A percentile compares a stretch with the other conserved stretches of the same genome.
phyloP scores from a whole-genome alignment of 306 rosid genomes.

The Morella rubra region DNA sequence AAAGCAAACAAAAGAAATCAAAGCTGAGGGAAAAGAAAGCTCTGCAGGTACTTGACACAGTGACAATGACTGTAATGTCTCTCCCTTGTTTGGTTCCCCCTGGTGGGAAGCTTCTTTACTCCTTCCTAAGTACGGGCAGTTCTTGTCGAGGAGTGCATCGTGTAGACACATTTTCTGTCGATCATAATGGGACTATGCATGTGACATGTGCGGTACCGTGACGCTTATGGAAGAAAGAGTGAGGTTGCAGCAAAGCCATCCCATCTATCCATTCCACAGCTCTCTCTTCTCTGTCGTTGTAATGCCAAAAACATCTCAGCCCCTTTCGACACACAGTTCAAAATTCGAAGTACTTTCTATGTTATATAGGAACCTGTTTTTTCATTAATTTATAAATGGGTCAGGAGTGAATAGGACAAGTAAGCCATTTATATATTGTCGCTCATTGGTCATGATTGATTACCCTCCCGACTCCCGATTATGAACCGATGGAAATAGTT shows the following conservation, averaged over 20 bases:
- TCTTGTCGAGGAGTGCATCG: not conserved
- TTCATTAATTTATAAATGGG: too few relatives aligned
- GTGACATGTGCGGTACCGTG: not conserved
- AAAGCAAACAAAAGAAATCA: not conserved
- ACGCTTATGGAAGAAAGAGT: slow-evolving; percentile 2
- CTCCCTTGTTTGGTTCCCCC: slow-evolving; percentile 41
- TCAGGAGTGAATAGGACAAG: not conserved
- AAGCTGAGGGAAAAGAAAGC: slow-evolving; percentile 12
- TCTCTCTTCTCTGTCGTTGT: not conserved
- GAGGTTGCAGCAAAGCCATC: slow-evolving; percentile 2
- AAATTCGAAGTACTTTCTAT: not conserved
- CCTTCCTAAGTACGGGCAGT: slow-evolving; percentile 50
- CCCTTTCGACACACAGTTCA: too few relatives aligned
- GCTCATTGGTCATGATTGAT: not conserved
- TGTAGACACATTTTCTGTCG: slow-evolving; percentile 9
- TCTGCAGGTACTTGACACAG: slow-evolving; percentile 13
- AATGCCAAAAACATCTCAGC: slow-evolving; percentile 1
- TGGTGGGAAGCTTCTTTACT: slow-evolving; percentile 86
- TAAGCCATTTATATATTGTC: not conserved
- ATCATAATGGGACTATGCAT: slow-evolving; percentile 9
- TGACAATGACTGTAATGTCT: slow-evolving; percentile 45
- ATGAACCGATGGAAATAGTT: not conserved
- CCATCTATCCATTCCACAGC: not conserved
- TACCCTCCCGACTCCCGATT: not conserved
- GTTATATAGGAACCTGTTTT: not conserved